Evolutionary conservation across 2,329 filamentous ascomycete genomes (phyloP), one percentile per base, ranked within the genome.

Genomic region (Stachybotrys chlorohalonatus): DNA sequence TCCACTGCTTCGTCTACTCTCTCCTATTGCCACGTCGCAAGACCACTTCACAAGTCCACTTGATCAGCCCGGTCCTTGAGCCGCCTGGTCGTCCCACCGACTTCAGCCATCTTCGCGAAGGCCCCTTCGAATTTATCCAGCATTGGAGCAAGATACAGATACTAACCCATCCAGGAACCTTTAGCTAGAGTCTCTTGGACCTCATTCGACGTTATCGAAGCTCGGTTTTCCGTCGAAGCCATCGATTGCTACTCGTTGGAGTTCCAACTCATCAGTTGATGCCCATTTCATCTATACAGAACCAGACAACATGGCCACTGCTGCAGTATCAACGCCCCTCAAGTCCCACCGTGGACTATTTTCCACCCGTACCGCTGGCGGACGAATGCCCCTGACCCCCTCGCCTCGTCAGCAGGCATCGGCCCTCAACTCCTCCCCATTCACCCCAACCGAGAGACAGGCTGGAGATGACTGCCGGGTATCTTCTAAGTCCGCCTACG

Each of bases 281-380:
- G 54, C 58, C 47, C 54, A 39, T 51, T 5, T 45, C 39, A 24
- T 45, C 39, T 5, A 45, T 7, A 9, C 51, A 60, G 47, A 62
- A 55, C 65, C 63, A 66, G 65, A 69, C 73, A 81, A 65, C 70
- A 97, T 97, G 93, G 90, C 93, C 70, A 88, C 75, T 57, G 72
- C 86, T 72, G 76, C 82, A 69, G 84, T 96, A 73, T 89, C 90
- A 66, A 97, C 94, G 58, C 94, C 94, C 57, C 80, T 94, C 70
- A 97, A 96, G 82, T 94, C 89, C 81, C 93, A 96, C 73, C 85
- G 88, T 75, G 90, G 91, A 57, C 82, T 96, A 66, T 96, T 97
- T 78, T 91, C 87, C 63, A 84, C 89, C 63, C 91, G 91, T 71
- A 94, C 92, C 70, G 94, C 92, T 72, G 92, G 93, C 75, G 91